phyloP scores from a whole-genome alignment of 1,139 yeast species.

The Casaregolazyma lundiana region DNA sequence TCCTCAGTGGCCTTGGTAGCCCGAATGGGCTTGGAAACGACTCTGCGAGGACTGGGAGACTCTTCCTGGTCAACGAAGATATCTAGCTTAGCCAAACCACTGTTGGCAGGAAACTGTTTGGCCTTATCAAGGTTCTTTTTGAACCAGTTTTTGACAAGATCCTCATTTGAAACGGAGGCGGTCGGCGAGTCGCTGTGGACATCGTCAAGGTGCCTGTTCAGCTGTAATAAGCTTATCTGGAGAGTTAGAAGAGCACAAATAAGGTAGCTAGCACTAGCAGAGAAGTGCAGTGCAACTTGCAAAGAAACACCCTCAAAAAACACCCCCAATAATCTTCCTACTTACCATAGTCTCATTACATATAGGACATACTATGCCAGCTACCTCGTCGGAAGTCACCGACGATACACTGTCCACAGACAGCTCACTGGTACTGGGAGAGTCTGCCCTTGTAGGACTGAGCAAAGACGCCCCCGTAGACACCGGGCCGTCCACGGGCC shows the following conservation, averaged over 20 bases:
- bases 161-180: slow-evolving; percentile 25
- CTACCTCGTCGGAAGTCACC: slow-evolving; percentile 16
- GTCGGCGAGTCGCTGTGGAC: slow-evolving; percentile 44
- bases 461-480: not conserved
- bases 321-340: not conserved
- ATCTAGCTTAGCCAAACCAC: slow-evolving; percentile 33
- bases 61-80: slow-evolving; percentile 28
- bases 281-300: no score
- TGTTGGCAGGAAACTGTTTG: slow-evolving; percentile 28
- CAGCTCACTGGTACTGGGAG: slow-evolving; percentile 20
- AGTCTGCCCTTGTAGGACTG: slow-evolving; percentile 14
- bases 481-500: not conserved
- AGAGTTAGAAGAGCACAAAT: slow-evolving; percentile 6
- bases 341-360: slow-evolving; percentile 54
- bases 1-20: slow-evolving; percentile 22
- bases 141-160: slow-evolving; percentile 40
- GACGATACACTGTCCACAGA: slow-evolving; percentile 24
- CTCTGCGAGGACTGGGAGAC: slow-evolving; percentile 10
- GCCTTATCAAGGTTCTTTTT: slow-evolving; percentile 28
- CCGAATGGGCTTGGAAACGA: not conserved
- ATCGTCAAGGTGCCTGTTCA: slow-evolving; percentile 72
- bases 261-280: no score
- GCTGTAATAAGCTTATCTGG: slow-evolving; percentile 43
- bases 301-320: no score
- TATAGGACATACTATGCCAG: slow-evolving; percentile 54